Evolutionary conservation across 208 protist genomes (phyloP), one percentile per base, ranked within the genome.

Genomic region (Trichomonas vaginalis): DNA sequence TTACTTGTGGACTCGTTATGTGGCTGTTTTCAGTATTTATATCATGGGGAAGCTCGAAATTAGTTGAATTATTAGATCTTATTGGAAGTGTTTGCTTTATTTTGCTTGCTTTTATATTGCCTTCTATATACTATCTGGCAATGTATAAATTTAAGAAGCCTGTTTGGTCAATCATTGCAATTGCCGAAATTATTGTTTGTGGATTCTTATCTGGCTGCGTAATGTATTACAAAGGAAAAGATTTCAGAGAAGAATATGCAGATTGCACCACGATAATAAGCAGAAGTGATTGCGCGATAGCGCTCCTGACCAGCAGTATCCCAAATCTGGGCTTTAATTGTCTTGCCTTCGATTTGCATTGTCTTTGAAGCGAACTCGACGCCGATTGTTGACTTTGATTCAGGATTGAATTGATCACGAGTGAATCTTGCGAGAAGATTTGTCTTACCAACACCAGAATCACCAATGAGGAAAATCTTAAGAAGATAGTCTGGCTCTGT

Each of bases 351-450:
- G 6, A 97, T 49, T 83, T 49, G 32, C 27, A 98, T 10, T 45
- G 82, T 96, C 47, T 96, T 95, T 45, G 96, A 97, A 0, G 96
- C 96, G 86, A 97, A 98, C 80, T 98, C 97, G 4, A 98, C 97
- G n/a, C 97, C 97, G 95, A 97, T 97, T 40, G 97, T 97, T 8
- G 96, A 95, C 86, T 97, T 97, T 40, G 82, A 96, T 47, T 96
- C 95, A 10, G 83, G 23, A 32, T 87, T 97, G 95, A 97, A 97
- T 45, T 96, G 95, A 92, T 97, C 96, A 27, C 95, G 40, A 23
- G 96, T 96, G 95, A 97, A 97, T 37, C 97, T 70, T 0, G 96
- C 96, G 0, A 97, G 95, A 17, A 97, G 70, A 45, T 97, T 97
- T 0, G 96, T 97, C 96, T 97, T 97, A 95, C 97, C 97, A 40